Evolutionary conservation across 306 rosid species (phyloP).

Genomic region (Canavalia ensiformis): DNA sequence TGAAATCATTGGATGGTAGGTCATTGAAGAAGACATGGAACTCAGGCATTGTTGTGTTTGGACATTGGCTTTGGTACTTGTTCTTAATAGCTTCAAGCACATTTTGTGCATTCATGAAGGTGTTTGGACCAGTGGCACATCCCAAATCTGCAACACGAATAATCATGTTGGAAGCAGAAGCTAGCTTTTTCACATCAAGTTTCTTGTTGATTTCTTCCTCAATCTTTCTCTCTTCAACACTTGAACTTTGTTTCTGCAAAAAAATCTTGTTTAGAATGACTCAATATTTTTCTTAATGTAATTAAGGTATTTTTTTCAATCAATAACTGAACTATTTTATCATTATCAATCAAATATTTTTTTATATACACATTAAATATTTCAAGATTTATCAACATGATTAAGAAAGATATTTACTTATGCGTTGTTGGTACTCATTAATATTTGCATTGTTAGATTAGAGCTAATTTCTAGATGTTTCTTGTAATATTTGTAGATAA

Average conservation of each 20-base stretch:
- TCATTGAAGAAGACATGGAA: conserved; percentile 63
- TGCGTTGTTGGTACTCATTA: too few relatives aligned
- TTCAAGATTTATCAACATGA: too few relatives aligned
- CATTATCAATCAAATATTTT: too few relatives aligned
- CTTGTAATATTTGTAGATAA: too few relatives aligned
- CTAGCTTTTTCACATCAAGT: conserved; percentile 47
- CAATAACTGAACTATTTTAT: too few relatives aligned
- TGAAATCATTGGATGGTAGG: conserved; percentile 56
- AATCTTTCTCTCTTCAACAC: conserved; percentile 41
- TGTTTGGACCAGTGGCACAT: conserved; percentile 64
- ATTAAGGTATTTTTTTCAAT: too few relatives aligned
- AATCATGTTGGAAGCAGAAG: conserved; percentile 23
- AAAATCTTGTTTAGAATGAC: not conserved
- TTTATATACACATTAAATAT: too few relatives aligned
- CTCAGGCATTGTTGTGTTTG: conserved; percentile 20
- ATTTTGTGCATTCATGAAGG: conserved; percentile 35
- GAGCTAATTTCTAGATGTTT: too few relatives aligned
- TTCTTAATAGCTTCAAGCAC: conserved; percentile 49
- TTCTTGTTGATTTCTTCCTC: conserved; percentile 50
- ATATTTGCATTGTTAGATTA: too few relatives aligned
- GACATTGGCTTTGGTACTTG: conserved; percentile 43
- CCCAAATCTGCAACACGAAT: conserved; percentile 63
- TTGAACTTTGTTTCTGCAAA: conserved; percentile 48
- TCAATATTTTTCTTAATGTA: not conserved
- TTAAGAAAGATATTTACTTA: too few relatives aligned